These are phyloP conservation scores for Russula compacta DNA, from an alignment of 768 basidiomycete species.

Conservation along the genomic window DNA sequence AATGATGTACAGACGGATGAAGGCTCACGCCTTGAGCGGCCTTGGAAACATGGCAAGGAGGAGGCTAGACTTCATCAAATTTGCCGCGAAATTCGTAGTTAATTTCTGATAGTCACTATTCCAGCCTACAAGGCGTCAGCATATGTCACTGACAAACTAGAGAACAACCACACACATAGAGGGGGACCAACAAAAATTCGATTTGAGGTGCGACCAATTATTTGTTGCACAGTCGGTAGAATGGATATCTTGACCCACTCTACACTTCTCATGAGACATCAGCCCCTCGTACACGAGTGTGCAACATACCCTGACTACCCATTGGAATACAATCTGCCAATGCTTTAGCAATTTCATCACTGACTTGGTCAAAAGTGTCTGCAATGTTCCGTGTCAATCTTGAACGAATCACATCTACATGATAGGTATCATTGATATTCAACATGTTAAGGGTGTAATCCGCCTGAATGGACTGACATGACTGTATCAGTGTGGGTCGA, in stretches of 20 bases:
- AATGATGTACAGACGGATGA: too few relatives aligned
- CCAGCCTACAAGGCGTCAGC: slow-evolving; percentile 27
- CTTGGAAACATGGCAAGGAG: slow-evolving; percentile 34
- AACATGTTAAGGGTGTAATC: not conserved
- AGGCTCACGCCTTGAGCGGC: slow-evolving; percentile 35
- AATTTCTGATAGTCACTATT: slow-evolving; percentile 33
- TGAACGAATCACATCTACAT: not conserved
- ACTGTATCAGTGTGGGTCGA: not conserved
- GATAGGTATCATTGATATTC: not conserved
- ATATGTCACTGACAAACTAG: not conserved
- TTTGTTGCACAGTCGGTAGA: slow-evolving; percentile 8
- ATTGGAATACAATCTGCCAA: not conserved
- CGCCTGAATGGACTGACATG: not conserved
- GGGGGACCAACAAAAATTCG: slow-evolving; percentile 36
- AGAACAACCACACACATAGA: slow-evolving; percentile 24
- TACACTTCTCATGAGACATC: slow-evolving; percentile 1
- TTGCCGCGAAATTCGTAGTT: slow-evolving; percentile 30
- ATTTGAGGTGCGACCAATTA: not conserved
- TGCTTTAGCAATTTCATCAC: not conserved
- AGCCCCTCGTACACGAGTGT: not conserved
- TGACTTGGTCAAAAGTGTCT: not conserved
- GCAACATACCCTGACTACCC: too few relatives aligned
- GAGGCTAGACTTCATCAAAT: slow-evolving; percentile 27
- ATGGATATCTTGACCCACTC: slow-evolving; percentile 31
- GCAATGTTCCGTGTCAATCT: not conserved